Base-by-base conservation (phyloP, 306 rosid genomes). In the Leucaena leucocephala region DNA sequence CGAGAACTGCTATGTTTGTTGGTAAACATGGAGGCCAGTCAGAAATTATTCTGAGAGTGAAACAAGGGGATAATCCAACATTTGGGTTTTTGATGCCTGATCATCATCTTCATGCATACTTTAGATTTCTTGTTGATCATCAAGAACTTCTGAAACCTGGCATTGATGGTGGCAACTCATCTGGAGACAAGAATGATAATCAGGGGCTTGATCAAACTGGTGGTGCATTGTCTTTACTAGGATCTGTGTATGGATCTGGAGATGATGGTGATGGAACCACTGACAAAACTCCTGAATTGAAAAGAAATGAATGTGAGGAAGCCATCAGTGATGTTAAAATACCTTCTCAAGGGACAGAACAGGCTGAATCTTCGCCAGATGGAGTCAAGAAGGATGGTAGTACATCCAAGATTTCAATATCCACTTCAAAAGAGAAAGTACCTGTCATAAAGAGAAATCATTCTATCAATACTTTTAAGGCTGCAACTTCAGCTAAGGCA, bases 41-140 rank as follows among this genome's bases (percentile, higher is more conserved):
- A 16, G 98, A 93, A 84, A 91, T 93, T 75, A 83, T 93, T 82
- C 83, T 93, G 88, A 88, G 98, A 85, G 98, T 93, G 82, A 93
- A 91, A 82, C 98, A 91, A 57, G 98, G 98, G 80, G 94, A 91
- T 85, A 93, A 91, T 84, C 97, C 98, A 62, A 82, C 85, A 54
- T 91, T 93, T 86, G 98, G 98, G 75, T 93, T 93, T 84, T 88
- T 93, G 90, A 91, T 93, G 93, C 98, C 94, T 19, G 86, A 88
- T 83, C 97, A 93, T 84, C 85, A 70, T 79, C 93, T 89, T 74
- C 94, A 93, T 88, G 81, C 87, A 2, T 93, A 93, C 88, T 93
- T 91, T 72, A 91, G 92, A 83, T 91, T 80, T 86, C 94, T 93
- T 69, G 87, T 91, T 48, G 89, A 88, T 72, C 93, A 93, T 84